Conservation (phyloP, 2,329 filamentous ascomycete genomes). For the Zymoseptoria crescenta region DNA sequence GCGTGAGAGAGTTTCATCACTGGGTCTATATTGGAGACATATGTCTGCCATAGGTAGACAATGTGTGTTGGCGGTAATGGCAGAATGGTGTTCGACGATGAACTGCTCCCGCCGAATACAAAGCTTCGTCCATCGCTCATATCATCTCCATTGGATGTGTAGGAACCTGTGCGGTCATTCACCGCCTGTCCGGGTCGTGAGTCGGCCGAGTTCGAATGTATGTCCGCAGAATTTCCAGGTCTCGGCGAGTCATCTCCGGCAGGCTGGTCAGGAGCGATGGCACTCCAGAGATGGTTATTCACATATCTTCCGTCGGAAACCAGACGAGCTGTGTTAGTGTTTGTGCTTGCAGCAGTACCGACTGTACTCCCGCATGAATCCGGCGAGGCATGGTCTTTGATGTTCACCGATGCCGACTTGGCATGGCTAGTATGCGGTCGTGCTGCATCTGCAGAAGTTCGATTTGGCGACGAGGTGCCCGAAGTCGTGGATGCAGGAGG, state of each 20-base stretch:
- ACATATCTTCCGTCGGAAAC: constrained; percentile 21
- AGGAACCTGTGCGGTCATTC: background rate
- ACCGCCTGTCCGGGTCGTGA: constrained; percentile 9
- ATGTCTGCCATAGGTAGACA: constrained; percentile 66
- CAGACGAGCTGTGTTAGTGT: constrained; percentile 16
- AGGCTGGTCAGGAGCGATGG: constrained; percentile 13
- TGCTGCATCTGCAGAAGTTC: constrained; percentile 3
- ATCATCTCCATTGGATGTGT: constrained; percentile 3
- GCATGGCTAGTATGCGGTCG: background rate
- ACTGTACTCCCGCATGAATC: constrained; percentile 6
- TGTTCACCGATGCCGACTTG: background rate
- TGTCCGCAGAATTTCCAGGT: constrained; percentile 4
- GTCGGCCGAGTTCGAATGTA: constrained; percentile 1
- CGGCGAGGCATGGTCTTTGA: background rate
- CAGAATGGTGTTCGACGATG: constrained; percentile 10
- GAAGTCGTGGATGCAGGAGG: constrained; percentile 7
- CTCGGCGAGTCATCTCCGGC: constrained; percentile 7
- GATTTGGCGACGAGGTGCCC: constrained; percentile 3
- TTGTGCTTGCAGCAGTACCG: constrained; percentile 12
- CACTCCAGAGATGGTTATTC: constrained; percentile 22
- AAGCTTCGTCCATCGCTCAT: constrained; percentile 16
- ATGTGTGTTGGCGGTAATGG: constrained; percentile 32
- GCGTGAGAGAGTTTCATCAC: constrained; percentile 65
- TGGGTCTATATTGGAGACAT: constrained; percentile 66
- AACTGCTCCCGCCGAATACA: constrained; percentile 11